Percentiles rank a stretch among this genome's conserved stretches.
These are phyloP conservation scores for Microascus cirrosus DNA, from an alignment of 2,329 filamentous ascomycete species.

Conservation along the genomic window DNA sequence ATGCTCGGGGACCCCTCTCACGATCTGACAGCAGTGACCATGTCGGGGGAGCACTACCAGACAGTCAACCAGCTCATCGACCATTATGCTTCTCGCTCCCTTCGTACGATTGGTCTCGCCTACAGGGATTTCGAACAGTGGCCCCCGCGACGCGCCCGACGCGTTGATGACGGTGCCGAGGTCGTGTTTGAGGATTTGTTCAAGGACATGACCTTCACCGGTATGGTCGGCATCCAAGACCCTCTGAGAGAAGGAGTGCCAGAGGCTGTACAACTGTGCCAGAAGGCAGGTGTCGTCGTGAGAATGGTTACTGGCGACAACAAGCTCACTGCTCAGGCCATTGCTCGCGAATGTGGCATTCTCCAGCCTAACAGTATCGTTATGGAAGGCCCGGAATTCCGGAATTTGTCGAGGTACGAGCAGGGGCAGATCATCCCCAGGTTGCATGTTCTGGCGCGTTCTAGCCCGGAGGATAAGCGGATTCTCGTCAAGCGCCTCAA, in stretches of 20 bases:
- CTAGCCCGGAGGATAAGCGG: slow-evolving; percentile 67
- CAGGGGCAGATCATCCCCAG: slow-evolving; percentile 58
- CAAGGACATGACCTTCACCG: slow-evolving; percentile 54
- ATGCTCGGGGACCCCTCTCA: slow-evolving; percentile 36
- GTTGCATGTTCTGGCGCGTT: slow-evolving; percentile 62
- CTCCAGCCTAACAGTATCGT: slow-evolving; percentile 55
- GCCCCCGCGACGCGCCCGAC: slow-evolving; percentile 58
- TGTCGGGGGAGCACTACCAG: slow-evolving; percentile 42
- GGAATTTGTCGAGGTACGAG: slow-evolving; percentile 55
- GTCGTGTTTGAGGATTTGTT: slow-evolving; percentile 58
- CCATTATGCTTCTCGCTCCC: slow-evolving; percentile 65
- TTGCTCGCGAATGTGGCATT: slow-evolving; percentile 70
- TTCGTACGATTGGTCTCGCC: slow-evolving; percentile 74
- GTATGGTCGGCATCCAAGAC: slow-evolving; percentile 72
- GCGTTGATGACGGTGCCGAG: slow-evolving; percentile 43
- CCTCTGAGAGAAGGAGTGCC: slow-evolving; percentile 65
- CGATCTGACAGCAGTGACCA: slow-evolving; percentile 26
- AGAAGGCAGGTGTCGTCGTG: slow-evolving; percentile 66
- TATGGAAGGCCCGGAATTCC: slow-evolving; percentile 70
- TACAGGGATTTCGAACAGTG: slow-evolving; percentile 78
- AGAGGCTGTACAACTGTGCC: slow-evolving; percentile 61
- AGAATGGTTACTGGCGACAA: slow-evolving; percentile 85
- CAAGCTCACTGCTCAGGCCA: slow-evolving; percentile 66
- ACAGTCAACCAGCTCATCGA: slow-evolving; percentile 58
- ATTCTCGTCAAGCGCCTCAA: slow-evolving; percentile 61